phyloP scores from a whole-genome alignment of 169 alveolate species.

The Perkinsus olseni region DNA sequence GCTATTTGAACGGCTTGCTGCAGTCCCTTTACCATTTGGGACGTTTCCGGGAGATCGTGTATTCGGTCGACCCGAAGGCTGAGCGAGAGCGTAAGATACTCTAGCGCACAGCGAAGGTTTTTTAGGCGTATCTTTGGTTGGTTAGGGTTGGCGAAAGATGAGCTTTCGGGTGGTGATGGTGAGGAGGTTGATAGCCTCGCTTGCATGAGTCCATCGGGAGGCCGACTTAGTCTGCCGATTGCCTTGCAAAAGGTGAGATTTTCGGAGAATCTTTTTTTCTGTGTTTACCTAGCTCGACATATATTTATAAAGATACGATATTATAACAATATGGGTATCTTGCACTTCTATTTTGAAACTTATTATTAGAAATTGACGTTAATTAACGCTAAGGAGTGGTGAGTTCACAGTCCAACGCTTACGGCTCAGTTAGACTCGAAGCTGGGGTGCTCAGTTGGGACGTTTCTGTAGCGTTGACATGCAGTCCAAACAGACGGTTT shows the following conservation, averaged over 20 bases:
- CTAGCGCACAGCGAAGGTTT: background rate
- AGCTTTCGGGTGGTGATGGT: background rate
- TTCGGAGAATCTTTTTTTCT: background rate
- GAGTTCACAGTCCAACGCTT: too few relatives aligned
- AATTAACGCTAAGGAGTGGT: too few relatives aligned
- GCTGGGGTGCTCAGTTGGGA: too few relatives aligned
- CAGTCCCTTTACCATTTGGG: slow-evolving; percentile 93
- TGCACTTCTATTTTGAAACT: too few relatives aligned
- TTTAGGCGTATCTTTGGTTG: background rate
- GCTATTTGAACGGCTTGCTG: slow-evolving; percentile 97
- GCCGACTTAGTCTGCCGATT: background rate
- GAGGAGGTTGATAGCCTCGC: background rate
- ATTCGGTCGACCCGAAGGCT: slow-evolving; percentile 35
- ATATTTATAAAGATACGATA: too few relatives aligned
- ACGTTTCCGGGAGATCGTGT: slow-evolving; percentile 85
- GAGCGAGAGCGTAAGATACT: background rate
- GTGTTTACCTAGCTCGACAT: too few relatives aligned
- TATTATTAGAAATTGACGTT: too few relatives aligned
- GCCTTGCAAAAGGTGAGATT: background rate
- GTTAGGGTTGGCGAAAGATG: background rate
- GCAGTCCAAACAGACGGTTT: too few relatives aligned
- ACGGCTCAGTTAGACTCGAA: too few relatives aligned
- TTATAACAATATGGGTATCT: too few relatives aligned
- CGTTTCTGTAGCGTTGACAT: too few relatives aligned
- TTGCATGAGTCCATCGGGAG: background rate